Base-by-base conservation (phyloP, 1,284 basidiomycete genomes). In the Austroboletus niveus region DNA sequence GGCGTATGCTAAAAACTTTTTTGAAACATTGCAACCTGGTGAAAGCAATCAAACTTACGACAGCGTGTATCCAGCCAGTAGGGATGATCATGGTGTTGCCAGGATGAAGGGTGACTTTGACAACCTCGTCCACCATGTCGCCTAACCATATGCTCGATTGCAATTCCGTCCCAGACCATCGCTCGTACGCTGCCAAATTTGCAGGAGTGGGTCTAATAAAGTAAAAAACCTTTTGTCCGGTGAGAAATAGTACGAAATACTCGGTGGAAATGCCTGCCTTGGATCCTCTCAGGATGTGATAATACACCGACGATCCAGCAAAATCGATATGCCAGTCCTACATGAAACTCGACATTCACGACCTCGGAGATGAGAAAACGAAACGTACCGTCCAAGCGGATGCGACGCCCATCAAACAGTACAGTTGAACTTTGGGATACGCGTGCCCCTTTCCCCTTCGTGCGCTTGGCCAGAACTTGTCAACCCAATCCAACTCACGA, bases 241-340 rank as follows among this genome's bases (percentile, higher is more conserved):
- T 54, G 27, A 55, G n/a, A 31, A 47, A 47, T 14, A 24, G 35
- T 53, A 52, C 49, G 59, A 46, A 30, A 42, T 59, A 48, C 47
- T 17, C 32, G 20, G 47, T 32, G 31, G 34, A 40, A 52, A 24
- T 42, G 35, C 71, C 17, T 59, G 85, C 91, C 77, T 95, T 94
- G 29, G 83, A 80, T 24, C 92, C 92, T 38, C 77, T 79, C 49
- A 94, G 76, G 54, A 97, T 87, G 59, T 94, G 92, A 64, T 97
- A 97, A 70, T 95, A 97, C 10, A 97, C 94, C 1, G 92, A 95
- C 8, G 90, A 94, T 1, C 92, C 94, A 15, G 94, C 94, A 68
- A 98, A 97, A 71, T 98, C 95, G 55, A 97, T 77, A 65, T 98
- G 94, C 95, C 94, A 97, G 64, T 97, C 94, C 92, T 93, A 61